A percentile compares a stretch with the other conserved stretches of the same genome.
Conservation (phyloP, 2,329 filamentous ascomycete genomes). For the Penicillium aurantiogriseum region DNA sequence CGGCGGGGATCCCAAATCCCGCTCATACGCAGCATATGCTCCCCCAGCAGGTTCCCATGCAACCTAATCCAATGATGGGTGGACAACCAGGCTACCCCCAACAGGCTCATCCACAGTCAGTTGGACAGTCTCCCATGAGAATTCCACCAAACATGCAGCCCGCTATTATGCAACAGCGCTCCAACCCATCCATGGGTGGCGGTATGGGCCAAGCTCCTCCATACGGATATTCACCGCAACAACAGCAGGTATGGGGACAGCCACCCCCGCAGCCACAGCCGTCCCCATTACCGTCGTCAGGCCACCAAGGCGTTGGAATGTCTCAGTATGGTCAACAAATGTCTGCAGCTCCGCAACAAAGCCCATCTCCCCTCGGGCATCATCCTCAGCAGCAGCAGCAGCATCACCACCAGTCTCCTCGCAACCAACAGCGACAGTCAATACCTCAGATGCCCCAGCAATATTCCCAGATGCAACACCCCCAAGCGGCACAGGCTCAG, state of each 20-base stretch:
- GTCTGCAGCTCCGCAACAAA: constrained; percentile 38
- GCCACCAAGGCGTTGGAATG: constrained; percentile 41
- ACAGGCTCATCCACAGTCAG: constrained; percentile 67
- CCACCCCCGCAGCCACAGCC: constrained; percentile 63
- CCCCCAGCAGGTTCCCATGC: constrained; percentile 38
- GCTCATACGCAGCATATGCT: constrained; percentile 37
- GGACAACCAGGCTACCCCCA: constrained; percentile 64
- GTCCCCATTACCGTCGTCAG: constrained; percentile 48
- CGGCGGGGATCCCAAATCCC: constrained; percentile 36
- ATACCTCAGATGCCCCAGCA: constrained; percentile 39
- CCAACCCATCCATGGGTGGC: constrained; percentile 57
- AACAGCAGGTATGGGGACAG: constrained; percentile 67
- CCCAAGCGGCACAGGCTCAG: constrained; percentile 32
- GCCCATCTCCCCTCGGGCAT: constrained; percentile 36
- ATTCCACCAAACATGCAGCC: constrained; percentile 61
- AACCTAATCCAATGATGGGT: constrained; percentile 44
- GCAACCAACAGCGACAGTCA: constrained; percentile 38
- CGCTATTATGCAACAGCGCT: constrained; percentile 65
- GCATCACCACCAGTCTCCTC: constrained; percentile 45
- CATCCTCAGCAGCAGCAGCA: constrained; percentile 35
- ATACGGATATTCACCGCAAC: constrained; percentile 59
- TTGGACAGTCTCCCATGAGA: constrained; percentile 71
- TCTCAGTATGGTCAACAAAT: constrained; percentile 44
- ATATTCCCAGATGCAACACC: constrained; percentile 37
- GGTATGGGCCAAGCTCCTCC: constrained; percentile 46